Base-by-base conservation (phyloP, 2,329 filamentous ascomycete genomes). In the Coniosporium tulheliwenetii region DNA sequence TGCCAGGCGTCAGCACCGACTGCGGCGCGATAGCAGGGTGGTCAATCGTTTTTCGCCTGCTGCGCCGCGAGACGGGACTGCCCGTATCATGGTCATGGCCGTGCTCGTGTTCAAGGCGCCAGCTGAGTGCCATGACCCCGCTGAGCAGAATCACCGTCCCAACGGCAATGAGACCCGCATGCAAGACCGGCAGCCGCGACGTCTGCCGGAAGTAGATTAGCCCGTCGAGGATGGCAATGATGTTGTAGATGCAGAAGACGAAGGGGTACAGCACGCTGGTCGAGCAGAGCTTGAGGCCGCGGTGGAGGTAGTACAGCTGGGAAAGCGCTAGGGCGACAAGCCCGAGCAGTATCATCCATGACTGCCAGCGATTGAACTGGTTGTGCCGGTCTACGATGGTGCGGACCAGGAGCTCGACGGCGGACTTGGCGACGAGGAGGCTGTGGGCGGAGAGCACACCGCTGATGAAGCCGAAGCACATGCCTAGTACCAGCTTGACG, bases 191-290 rank as follows among this genome's bases (percentile, higher is more conserved):
- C 46, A 98, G 76, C 42, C 83, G 72, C 47, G 85, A 80, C 40
- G 81, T 82, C 61, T 98, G 91, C 51, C 81, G 74, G 64, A 96
- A 98, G 63, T 96, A 98, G 52, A 98, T 94, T 50, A 98, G 71
- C 30, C 91, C 91, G 61, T 98, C 91, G 50, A 96, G 69, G 50
- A 98, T 98, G 48, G 91, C 91, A 54, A 96, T 87, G 54, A 98
- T 94, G 69, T 98, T 98, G 71, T 96, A 98, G 48, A 96, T 77
- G 70, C 91, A 98, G 63, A 98, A 98, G 33, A 96, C 87, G 51
- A 96, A 79, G 5, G 91, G 91, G 61, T 98, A 98, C 49, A 98
- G 71, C 45, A 96, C 81, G 52, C 85, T 94, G 15, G 91, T 96
- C 41, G 87, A 95, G 59, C 93, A 86, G 40, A 98, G 72, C 62